Base-by-base conservation (phyloP, 2,329 filamentous ascomycete genomes). In the Trichocomaceae sp. region DNA sequence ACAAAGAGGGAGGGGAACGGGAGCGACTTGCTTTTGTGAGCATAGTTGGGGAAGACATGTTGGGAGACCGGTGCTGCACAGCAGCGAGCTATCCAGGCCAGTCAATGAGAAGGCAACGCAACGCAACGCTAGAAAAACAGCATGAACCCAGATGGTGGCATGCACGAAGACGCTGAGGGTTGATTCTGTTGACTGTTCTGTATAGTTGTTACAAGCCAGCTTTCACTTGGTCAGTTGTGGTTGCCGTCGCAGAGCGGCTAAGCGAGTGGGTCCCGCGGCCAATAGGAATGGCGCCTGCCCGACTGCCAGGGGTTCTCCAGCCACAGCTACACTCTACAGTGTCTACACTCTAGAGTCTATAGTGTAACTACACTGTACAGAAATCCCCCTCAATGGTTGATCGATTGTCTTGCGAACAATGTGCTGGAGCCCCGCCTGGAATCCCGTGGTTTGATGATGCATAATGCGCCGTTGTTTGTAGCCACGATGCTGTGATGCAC, bases 31-130 rank as follows among this genome's bases (percentile, higher is more conserved):
- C 74, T 70, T 77, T 77, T 57, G 74, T 77, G 67, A 77, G 72
- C 74, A 76, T 75, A 61, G 73, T 76, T 62, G 74, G 72, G 61
- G 72, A 69, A 63, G 72, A 72, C 72, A 75, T 75, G 57, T 68
- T 74, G 67, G 64, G 63, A 65, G 70, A 70, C 69, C 71, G 70
- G 67, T 72, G 71, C 72, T 71, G 68, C 71, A 68, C 65, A 70
- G 66, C 64, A 68, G 65, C 65, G 70, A 66, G 66, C 68, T 71
- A 67, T 68, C 64, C 68, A 68, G 66, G 61, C 64, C 65, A 60
- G 61, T 65, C 55, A 63, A 54, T 57, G 57, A 54, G 57, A 61
- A 47, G 60, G 62, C 57, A 66, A 59, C 63, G 57, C 63, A 61
- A 47, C 59, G 62, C 57, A 66, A 59, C 63, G 57, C 63, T 49